A percentile compares a stretch with the other conserved stretches of the same genome.
Evolutionary conservation across 1,139 yeast genomes (phyloP).

Genomic region (Wickerhamomyces sp.): DNA sequence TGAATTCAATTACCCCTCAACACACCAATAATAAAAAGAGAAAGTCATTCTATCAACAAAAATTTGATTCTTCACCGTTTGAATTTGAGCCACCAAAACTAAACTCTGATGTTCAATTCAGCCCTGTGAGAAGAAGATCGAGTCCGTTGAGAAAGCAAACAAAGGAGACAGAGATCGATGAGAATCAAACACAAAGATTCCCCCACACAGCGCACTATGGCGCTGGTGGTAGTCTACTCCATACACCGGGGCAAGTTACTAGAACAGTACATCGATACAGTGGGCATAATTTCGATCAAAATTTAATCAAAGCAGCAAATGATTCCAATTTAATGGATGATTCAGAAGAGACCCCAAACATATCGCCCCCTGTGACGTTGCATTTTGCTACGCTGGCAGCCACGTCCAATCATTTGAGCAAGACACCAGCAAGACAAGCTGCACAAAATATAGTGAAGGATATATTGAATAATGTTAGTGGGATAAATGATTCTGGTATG

Average conservation of each 20-base stretch:
- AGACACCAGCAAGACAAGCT: conserved; percentile 20
- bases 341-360: conserved; percentile 18
- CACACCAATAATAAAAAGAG: conserved; percentile 25
- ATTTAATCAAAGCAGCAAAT: conserved; percentile 1
- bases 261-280: conserved; percentile 17
- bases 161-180: conserved; percentile 6
- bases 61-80: conserved; percentile 48
- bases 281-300: conserved; percentile 5
- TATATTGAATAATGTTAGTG: conserved; percentile 21
- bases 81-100: conserved; percentile 31
- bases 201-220: conserved; percentile 48
- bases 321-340: conserved; percentile 15
- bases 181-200: conserved; percentile 34
- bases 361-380: conserved; percentile 26
- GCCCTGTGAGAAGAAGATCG: conserved; percentile 12
- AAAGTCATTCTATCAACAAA: conserved; percentile 40
- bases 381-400: conserved; percentile 16
- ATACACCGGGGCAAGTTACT: conserved; percentile 18
- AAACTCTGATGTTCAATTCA: conserved; percentile 27
- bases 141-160: conserved; percentile 10
- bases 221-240: conserved; percentile 19
- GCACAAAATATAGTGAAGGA: conserved; percentile 22
- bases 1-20: conserved; percentile 20
- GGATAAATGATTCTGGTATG: conserved; percentile 17
- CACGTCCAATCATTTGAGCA: conserved; percentile 3